phyloP scores from a whole-genome alignment of 1,284 basidiomycete genomes.

The Neonothopanus nambi region DNA sequence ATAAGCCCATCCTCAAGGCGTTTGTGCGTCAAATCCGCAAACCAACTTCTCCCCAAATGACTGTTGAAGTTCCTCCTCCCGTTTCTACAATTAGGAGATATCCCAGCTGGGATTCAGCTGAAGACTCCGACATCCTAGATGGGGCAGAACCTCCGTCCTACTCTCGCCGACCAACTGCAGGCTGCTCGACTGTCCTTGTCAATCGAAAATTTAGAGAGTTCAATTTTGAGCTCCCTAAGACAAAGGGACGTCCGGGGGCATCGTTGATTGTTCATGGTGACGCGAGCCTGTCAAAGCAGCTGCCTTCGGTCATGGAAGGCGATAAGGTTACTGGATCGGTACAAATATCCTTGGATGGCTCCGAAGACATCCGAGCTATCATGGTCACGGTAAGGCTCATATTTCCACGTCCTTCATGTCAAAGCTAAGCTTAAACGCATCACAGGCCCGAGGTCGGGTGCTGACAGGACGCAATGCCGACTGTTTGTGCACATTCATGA shows the following conservation, averaged over 20 bases:
- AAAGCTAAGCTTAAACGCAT: not conserved
- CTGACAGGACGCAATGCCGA: conserved; percentile 7
- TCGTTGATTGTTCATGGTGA: conserved; percentile 27
- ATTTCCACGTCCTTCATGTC: not conserved
- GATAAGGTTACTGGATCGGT: conserved; percentile 28
- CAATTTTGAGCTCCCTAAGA: conserved; percentile 23
- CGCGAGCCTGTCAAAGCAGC: conserved; percentile 22
- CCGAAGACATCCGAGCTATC: conserved; percentile 24
- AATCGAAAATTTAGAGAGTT: conserved; percentile 18
- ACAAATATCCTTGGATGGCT: conserved; percentile 23
- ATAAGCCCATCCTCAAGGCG: too few relatives aligned
- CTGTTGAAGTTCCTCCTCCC: too few relatives aligned
- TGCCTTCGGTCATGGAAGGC: conserved; percentile 28
- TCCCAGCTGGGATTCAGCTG: too few relatives aligned
- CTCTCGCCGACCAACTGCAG: conserved; percentile 5
- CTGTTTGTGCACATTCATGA: conserved; percentile 21
- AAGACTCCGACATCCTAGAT: too few relatives aligned
- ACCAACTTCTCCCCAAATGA: too few relatives aligned
- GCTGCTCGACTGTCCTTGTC: conserved; percentile 6
- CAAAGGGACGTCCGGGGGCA: conserved; percentile 26
- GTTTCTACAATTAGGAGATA: too few relatives aligned
- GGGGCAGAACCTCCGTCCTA: conserved; percentile 4
- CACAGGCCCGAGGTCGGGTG: conserved; percentile 7
- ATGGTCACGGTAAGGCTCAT: conserved; percentile 24
- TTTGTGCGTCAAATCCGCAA: too few relatives aligned